Base-by-base conservation (phyloP, 306 rosid genomes). In the Dalbergia cochinchinensis region DNA sequence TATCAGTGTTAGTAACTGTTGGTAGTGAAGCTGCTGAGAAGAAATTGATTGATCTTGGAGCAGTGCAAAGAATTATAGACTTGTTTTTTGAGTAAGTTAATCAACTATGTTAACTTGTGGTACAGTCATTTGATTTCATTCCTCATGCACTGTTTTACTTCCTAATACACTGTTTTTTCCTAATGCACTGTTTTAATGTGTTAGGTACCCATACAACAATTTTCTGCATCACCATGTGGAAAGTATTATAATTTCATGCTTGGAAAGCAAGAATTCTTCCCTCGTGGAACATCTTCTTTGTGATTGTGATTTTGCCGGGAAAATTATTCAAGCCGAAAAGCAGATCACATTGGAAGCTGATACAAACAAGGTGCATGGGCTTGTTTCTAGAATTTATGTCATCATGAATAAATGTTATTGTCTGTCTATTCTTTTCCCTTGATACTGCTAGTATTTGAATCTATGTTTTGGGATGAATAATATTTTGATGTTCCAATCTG, bases 151-250 rank as follows among this genome's bases (percentile, higher is more conserved):
- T 81, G 31, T 26, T 26, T 26, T 26, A 26, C 31, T 71, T 59
- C 79, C 83, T 80, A 82, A 78, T 76, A 44, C 44, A 9, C 55
- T 81, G 31, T 26, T 26, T 26, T 26, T 71, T 59, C 79, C 83
- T 80, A 82, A 78, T 78, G 45, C 44, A 9, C 61, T 81, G 71
- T 73, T 86, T 85, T 48, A 59, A 81, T 79, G 26, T 69, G 39
- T 20, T 77, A 96, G 99, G 94, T 96, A 96, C 86, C 98, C 99
- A 8, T 96, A 85, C 85, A 96, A 96, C 83, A 96, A 96, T 80
- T 96, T 93, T 82, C 86, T 96, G 83, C 99, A 96, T 88, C 99
- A 91, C 84, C 98, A 91, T 71, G 86, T 90, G 75, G 99, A 93
- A 89, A 90, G 72, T 73, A 93, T 96, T 65, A 77, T 93, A 78